These are phyloP conservation scores for Diaporthe sp. DNA, from an alignment of 2,329 filamentous ascomycete genomes.

Conservation along the genomic window DNA sequence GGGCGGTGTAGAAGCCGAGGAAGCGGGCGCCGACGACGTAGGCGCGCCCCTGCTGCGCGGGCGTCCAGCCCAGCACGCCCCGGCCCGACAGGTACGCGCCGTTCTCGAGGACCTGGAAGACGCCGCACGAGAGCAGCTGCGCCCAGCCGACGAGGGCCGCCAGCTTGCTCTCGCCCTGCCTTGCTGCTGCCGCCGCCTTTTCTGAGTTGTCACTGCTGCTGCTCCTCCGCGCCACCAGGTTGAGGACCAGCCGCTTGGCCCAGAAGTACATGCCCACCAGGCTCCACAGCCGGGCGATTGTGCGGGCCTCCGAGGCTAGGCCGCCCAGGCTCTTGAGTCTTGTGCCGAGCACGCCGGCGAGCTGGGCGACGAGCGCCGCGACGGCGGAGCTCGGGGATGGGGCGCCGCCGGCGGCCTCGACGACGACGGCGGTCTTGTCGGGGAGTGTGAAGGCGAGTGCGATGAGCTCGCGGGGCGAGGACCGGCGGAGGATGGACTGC, in stretches of 20 bases:
- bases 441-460: conserved; percentile 67
- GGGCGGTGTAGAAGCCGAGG: conserved; percentile 83
- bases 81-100: conserved; percentile 82
- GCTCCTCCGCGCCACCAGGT: conserved; percentile 48
- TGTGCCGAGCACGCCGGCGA: conserved; percentile 63
- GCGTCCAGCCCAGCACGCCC: conserved; percentile 74
- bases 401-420: conserved; percentile 43
- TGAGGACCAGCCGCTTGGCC: conserved; percentile 65
- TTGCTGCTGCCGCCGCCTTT: conserved; percentile 48
- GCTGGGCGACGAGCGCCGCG: conserved; percentile 57
- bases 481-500: conserved; percentile 69
- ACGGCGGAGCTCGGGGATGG: conserved; percentile 34
- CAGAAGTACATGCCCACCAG: conserved; percentile 81
- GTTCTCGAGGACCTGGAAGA: conserved; percentile 88
- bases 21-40: conserved; percentile 82
- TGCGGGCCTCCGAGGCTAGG: conserved; percentile 79
- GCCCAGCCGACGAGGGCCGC: conserved; percentile 70
- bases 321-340: conserved; percentile 73
- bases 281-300: conserved; percentile 83
- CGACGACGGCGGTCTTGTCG: conserved; percentile 62
- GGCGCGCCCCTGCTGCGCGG: conserved; percentile 71
- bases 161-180: conserved; percentile 56
- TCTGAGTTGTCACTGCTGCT: conserved; percentile 43
- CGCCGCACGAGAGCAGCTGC: conserved; percentile 77
- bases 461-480: conserved; percentile 63